Evolutionary conservation across 805 yeast genomes (phyloP).

Genomic region (Myxozyma mucilagina): DNA sequence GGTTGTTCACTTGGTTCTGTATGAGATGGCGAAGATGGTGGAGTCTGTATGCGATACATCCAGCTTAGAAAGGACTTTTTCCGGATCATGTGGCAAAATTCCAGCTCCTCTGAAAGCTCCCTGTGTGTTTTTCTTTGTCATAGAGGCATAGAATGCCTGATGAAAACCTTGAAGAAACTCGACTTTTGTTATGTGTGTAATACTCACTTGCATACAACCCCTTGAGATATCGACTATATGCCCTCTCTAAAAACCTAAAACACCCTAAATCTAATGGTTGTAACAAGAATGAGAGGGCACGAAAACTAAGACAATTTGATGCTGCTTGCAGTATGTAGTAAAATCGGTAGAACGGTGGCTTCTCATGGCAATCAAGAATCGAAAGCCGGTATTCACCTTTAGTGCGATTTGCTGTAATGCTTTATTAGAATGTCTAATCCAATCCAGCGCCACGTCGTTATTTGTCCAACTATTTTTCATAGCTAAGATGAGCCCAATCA

Average conservation of each 20-base stretch:
- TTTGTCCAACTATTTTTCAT: not conserved
- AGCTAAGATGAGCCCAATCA: not conserved
- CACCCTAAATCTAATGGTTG: not conserved
- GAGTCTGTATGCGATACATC: not conserved
- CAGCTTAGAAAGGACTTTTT: not conserved
- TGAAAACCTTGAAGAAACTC: not conserved
- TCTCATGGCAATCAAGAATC: conserved; percentile 17
- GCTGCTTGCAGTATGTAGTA: not conserved
- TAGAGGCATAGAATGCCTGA: not conserved
- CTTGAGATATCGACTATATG: not conserved
- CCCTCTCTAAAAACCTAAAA: not conserved
- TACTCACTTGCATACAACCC: not conserved
- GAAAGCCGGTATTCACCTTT: conserved; percentile 9
- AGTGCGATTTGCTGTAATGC: conserved; percentile 7
- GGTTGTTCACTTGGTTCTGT: not conserved
- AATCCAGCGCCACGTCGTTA: not conserved
- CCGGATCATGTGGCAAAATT: not conserved
- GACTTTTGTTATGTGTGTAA: not conserved
- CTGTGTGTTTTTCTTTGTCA: not conserved
- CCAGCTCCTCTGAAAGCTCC: not conserved
- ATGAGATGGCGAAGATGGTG: not conserved
- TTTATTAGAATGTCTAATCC: not conserved
- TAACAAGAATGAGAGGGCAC: not conserved
- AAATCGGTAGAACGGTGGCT: conserved; percentile 10
- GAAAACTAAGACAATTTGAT: not conserved